Conservation (phyloP, 164 flowering plant genomes). For the Tetracentron sinense region DNA sequence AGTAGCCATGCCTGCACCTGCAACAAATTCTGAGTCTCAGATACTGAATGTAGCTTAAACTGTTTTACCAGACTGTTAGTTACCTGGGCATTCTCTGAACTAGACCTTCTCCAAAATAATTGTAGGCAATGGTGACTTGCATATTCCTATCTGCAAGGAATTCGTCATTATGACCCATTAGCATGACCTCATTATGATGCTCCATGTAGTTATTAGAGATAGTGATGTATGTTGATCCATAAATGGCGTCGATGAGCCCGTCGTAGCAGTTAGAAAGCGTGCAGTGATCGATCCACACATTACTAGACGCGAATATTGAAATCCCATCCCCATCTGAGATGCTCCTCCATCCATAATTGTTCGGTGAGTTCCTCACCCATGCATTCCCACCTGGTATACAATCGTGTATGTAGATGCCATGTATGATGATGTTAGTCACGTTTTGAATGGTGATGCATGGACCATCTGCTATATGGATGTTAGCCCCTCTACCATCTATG, state of each 20-base stretch:
- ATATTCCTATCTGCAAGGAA: constrained; percentile 25
- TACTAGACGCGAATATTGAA: constrained; percentile 26
- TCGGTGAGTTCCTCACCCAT: constrained; percentile 10
- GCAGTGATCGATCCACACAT: constrained; percentile 43
- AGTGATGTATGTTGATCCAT: constrained; percentile 37
- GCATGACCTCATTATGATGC: constrained; percentile 41
- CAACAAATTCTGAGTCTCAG: constrained; percentile 9
- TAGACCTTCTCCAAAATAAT: constrained; percentile 35
- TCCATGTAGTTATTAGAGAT: constrained; percentile 39
- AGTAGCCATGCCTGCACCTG: constrained; percentile 47
- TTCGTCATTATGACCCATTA: constrained; percentile 38
- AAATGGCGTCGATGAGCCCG: constrained; percentile 36
- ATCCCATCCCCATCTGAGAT: constrained; percentile 43
- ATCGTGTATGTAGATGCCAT: constrained; percentile 31
- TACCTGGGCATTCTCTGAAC: constrained; percentile 45
- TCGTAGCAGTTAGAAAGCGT: constrained; percentile 33
- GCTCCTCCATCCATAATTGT: constrained; percentile 17
- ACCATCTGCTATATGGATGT: constrained; percentile 30
- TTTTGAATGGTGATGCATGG: constrained; percentile 34
- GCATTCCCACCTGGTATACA: constrained; percentile 27
- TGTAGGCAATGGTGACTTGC: constrained; percentile 47
- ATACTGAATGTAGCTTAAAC: too few relatives aligned
- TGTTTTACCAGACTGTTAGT: too few relatives aligned
- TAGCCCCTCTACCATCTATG: constrained; percentile 35
- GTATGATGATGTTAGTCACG: constrained; percentile 37